Evolutionary conservation across 2,329 filamentous ascomycete genomes (phyloP).

Genomic region (Sporothrix sp.): DNA sequence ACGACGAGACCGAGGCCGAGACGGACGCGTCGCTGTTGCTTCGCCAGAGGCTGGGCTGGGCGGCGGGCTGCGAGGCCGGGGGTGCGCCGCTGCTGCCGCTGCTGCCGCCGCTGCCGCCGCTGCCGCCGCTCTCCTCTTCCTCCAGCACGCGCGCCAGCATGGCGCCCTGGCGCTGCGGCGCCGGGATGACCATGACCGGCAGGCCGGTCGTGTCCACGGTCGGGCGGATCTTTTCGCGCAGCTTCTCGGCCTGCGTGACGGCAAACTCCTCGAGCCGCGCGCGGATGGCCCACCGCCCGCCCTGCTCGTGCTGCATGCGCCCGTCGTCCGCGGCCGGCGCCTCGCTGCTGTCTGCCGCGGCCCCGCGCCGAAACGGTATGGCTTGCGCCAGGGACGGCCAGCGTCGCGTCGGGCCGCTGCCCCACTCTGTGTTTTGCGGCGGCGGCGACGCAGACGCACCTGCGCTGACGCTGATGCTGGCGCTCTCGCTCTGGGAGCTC

Average conservation of each 20-base stretch:
- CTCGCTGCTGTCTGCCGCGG: neutral
- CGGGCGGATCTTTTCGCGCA: constrained; percentile 47
- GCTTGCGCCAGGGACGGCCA: constrained; percentile 27
- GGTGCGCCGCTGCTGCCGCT: no score
- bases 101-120: neutral
- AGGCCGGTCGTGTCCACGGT: constrained; percentile 45
- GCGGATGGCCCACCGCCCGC: constrained; percentile 44
- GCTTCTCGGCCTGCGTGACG: constrained; percentile 48
- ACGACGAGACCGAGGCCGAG: neutral
- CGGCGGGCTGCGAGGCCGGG: neutral
- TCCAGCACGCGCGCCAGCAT: constrained; percentile 48
- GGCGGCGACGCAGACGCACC: constrained; percentile 16
- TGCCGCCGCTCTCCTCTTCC: constrained; percentile 33
- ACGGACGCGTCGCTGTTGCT: neutral
- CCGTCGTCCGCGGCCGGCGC: neutral
- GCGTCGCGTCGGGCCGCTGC: constrained; percentile 16
- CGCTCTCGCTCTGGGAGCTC: constrained; percentile 8
- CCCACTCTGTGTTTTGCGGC: constrained; percentile 16
- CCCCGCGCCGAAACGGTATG: constrained; percentile 22
- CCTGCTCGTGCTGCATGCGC: constrained; percentile 13
- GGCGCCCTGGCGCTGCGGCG: constrained; percentile 47
- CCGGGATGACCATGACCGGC: constrained; percentile 51
- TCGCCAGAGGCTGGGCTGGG: neutral
- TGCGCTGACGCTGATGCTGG: constrained; percentile 9
- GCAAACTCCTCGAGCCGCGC: constrained; percentile 52